phyloP scores from a whole-genome alignment of 192 early-diverging fungal genomes.

The Jimgerdemannia flammicorona region DNA sequence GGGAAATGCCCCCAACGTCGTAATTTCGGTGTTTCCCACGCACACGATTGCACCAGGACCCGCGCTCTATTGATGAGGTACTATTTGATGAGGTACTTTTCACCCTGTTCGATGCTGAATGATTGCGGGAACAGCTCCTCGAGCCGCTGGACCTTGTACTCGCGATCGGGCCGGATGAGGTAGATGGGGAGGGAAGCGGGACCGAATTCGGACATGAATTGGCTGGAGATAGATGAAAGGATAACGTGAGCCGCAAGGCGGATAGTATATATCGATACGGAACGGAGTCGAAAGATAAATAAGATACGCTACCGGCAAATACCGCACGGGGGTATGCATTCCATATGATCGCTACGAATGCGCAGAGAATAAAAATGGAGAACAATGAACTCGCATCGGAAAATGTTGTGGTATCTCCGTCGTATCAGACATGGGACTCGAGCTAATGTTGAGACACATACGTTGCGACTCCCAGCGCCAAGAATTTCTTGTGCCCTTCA shows the following conservation, averaged over 20 bases:
- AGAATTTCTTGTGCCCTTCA: constrained; percentile 72
- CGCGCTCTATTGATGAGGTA: no score
- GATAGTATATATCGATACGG: background rate
- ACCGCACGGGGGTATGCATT: constrained; percentile 42
- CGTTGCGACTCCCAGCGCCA: constrained; percentile 76
- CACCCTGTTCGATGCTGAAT: constrained; percentile 64
- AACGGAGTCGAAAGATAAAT: no score
- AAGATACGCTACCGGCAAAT: constrained; percentile 29
- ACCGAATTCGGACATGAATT: constrained; percentile 84
- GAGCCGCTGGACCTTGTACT: constrained; percentile 43
- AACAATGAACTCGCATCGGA: no score
- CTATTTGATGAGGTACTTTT: constrained; percentile 1
- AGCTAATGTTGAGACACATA: constrained; percentile 37
- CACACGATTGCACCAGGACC: no score
- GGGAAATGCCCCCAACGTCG: no score
- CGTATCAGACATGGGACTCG: constrained; percentile 7
- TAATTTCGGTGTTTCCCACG: no score
- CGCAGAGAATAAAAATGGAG: no score
- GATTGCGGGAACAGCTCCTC: constrained; percentile 59
- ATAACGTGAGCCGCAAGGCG: no score
- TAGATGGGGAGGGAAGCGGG: constrained; percentile 55
- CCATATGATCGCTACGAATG: constrained; percentile 55
- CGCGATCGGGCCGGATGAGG: constrained; percentile 51
- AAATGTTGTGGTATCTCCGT: no score
- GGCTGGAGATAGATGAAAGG: constrained; percentile 27